Evolutionary conservation across 805 yeast species (phyloP), one percentile per base, ranked within the genome.

Genomic region (Kazachstania bromeliacearum): DNA sequence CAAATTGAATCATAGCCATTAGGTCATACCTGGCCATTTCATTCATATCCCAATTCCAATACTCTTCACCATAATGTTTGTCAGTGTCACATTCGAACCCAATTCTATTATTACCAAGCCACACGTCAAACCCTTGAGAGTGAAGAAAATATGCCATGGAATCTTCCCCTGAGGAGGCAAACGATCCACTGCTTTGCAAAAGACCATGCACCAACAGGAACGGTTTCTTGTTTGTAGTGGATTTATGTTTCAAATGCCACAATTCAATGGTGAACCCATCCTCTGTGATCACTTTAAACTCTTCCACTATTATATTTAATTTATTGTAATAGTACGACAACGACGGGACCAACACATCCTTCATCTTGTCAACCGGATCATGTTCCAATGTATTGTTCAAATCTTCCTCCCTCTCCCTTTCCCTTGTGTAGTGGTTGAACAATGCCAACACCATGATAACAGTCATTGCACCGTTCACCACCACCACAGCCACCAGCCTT

Each of bases 1-100:
- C 79, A 40, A 71, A 70, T 25, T 78, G 72, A 9, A 88, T 67
- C 60, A 92, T 62, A 14, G 83, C 68, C 0, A 92, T 79, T 31
- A 89, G 58, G 55, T 89, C 98, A 48, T 64, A 73, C 40, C 68
- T 66, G 0, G 89, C 89, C 77, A 92, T 74, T 31, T 85, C 89
- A 12, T 68, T 62, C 36, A 89, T 71, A 50, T 84, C 89, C 98
- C 98, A 89, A 47, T 83, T 77, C 98, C 98, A 89, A 75, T 80
- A 81, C 30, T 40, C 40, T 31, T 40, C 40, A 25, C 45, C 12
- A 59, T 45, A 22, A 63, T 37, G 55, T 57, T 37, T 37, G 22
- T 31, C 28, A 40, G 65, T 58, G 33, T 68, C 62, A 0, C 94
- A 83, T 27, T 70, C 65, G 55, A 88, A 85, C 7, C 95, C 94